A percentile compares a stretch with the other conserved stretches of the same genome.
These are phyloP conservation scores for Tulasnella sp. DNA, from an alignment of 768 basidiomycete species.

Conservation along the genomic window DNA sequence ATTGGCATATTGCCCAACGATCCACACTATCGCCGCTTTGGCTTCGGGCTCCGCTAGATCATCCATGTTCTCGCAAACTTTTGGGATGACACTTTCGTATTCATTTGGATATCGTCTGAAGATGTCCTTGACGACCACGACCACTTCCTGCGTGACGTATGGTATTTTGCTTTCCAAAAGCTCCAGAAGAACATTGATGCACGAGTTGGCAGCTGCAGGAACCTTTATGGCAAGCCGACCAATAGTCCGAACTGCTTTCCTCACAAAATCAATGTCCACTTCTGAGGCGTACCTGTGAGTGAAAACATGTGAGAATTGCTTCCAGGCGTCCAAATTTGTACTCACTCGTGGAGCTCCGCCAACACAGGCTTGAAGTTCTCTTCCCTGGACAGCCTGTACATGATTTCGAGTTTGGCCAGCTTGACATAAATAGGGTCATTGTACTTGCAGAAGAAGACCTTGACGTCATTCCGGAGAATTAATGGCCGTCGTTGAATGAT, in stretches of 20 bases:
- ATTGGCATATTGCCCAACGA: slow-evolving; percentile 91
- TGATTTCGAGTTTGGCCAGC: slow-evolving; percentile 94
- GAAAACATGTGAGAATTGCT: not conserved
- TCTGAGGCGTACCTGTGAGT: slow-evolving; percentile 88
- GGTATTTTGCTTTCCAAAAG: slow-evolving; percentile 88
- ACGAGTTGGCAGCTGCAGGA: slow-evolving; percentile 72
- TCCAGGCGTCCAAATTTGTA: not conserved
- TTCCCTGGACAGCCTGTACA: slow-evolving; percentile 90
- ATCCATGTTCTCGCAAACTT: slow-evolving; percentile 84
- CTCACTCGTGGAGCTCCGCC: slow-evolving; percentile 88
- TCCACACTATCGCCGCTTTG: slow-evolving; percentile 97
- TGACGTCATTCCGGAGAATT: slow-evolving; percentile 93
- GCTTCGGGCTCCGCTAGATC: slow-evolving; percentile 90
- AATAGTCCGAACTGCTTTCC: slow-evolving; percentile 94
- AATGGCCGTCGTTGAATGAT: slow-evolving; percentile 91
- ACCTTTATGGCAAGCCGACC: slow-evolving; percentile 98
- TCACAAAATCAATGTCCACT: slow-evolving; percentile 95
- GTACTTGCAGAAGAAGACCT: slow-evolving; percentile 99
- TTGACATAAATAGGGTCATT: slow-evolving; percentile 99
- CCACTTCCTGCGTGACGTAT: slow-evolving; percentile 94
- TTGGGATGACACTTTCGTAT: slow-evolving; percentile 94
- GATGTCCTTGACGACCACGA: slow-evolving; percentile 96
- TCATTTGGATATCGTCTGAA: slow-evolving; percentile 94
- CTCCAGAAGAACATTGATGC: slow-evolving; percentile 74
- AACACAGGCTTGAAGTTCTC: slow-evolving; percentile 90